phyloP scores from a whole-genome alignment of 2,329 filamentous ascomycete species.

The Fusarium tuaranense region DNA sequence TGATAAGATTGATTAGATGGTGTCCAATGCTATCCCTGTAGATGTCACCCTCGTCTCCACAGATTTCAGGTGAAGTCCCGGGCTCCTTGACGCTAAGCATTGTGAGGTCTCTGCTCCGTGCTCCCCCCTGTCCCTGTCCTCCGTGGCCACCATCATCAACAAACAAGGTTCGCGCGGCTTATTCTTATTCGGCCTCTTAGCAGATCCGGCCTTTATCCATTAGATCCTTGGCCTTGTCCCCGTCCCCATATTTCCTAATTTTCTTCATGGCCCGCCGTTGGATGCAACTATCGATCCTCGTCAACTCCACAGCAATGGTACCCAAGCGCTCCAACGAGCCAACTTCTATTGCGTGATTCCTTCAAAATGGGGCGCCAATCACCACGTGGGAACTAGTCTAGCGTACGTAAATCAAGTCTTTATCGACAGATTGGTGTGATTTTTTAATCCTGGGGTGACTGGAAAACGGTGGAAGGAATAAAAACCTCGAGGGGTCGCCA shows the following conservation, averaged over 20 bases:
- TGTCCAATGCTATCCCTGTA: not conserved
- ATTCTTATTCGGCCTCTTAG: not conserved
- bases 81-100: slow-evolving; percentile 1
- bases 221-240: not conserved
- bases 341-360: not conserved
- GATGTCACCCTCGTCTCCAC: not conserved
- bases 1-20: slow-evolving; percentile 4
- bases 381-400: slow-evolving; percentile 1
- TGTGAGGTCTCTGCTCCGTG: not conserved
- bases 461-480: not conserved
- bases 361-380: not conserved
- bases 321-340: not conserved
- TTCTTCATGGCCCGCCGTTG: not conserved
- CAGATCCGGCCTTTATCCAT: not conserved
- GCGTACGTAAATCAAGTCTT: not conserved
- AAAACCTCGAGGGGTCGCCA: not conserved
- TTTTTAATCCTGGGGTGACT: not conserved
- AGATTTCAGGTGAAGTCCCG: slow-evolving; percentile 4
- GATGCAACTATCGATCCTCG: not conserved
- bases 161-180: not conserved
- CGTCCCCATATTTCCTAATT: not conserved
- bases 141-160: not conserved
- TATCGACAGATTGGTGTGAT: not conserved
- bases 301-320: not conserved
- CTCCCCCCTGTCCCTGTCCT: not conserved